Percentiles rank a stretch among this genome's conserved stretches.
These are phyloP conservation scores for Boehmeria nivea DNA, from an alignment of 306 rosid species.

Conservation along the genomic window DNA sequence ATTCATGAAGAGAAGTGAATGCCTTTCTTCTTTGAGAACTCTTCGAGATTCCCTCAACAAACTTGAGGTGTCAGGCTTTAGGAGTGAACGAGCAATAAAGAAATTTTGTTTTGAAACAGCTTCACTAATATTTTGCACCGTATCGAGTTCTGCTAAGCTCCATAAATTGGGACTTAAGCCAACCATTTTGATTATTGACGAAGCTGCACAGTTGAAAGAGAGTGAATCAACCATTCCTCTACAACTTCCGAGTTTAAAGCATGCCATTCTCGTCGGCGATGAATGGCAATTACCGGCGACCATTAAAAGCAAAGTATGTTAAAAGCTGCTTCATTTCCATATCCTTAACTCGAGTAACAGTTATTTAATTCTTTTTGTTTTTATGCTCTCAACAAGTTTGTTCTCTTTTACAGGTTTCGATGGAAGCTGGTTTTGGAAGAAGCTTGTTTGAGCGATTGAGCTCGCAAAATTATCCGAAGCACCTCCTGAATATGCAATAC, in stretches of 20 bases:
- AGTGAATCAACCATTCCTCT: constrained; percentile 69
- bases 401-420: constrained; percentile 33
- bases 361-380: not conserved
- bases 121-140: constrained; percentile 54
- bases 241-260: constrained; percentile 41
- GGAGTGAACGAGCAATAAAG: constrained; percentile 8
- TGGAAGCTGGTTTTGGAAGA: constrained; percentile 50
- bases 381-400: not conserved
- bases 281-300: constrained; percentile 60
- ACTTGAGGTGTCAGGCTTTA: constrained; percentile 16
- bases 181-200: constrained; percentile 50
- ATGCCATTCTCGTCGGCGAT: constrained; percentile 67
- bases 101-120: constrained; percentile 46
- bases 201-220: constrained; percentile 72
- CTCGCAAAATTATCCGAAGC: constrained; percentile 35
- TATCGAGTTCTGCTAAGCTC: constrained; percentile 51
- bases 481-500: constrained; percentile 55
- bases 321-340: not conserved
- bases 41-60: constrained; percentile 28
- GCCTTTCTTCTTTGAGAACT: constrained; percentile 29
- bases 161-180: constrained; percentile 33
- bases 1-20: constrained; percentile 28
- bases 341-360: too few relatives aligned
- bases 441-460: constrained; percentile 59
- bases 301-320: constrained; percentile 54